Evolutionary conservation across 169 alveolate genomes (phyloP), one percentile per base, ranked within the genome.

Genomic region (Babesia bovis): DNA sequence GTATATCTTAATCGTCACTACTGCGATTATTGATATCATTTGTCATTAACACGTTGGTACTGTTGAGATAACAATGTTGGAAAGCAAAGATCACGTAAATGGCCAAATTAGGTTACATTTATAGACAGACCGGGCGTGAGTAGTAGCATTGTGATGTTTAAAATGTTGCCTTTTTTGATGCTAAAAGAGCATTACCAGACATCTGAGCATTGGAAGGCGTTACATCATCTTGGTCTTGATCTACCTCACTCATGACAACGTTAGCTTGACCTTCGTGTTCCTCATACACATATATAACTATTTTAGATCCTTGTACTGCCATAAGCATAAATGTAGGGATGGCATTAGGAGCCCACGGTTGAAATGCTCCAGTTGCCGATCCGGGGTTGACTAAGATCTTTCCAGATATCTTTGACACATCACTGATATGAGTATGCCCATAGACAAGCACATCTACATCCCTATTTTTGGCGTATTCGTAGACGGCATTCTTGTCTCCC

Each of bases 301-400:
- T 78, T 32, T 83, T 76, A 7, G 70, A 73, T 33, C 89, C 86
- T 28, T 84, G 89, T 32, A 89, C 69, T 19, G 94, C 94, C 91
- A 89, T 84, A 51, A 89, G 58, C 86, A 89, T 85, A 72, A 89
- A 89, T 49, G 91, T 84, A 13, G 94, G 94, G 10, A 70, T 82
- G 19, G 91, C 73, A 15, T 89, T 70, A 28, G 91, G 82, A 33
- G 84, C 53, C 94, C 94, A 82, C 28, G 96, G 94, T 52, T 94
- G 94, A 76, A 92, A 94, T 30, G 97, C 95, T 4, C 98, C 98
- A 25, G 98, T 94, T 21, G 94, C 96, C 25, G 96, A 84, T 3
- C 98, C 98, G 15, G 98, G 98, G 85, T 94, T 96, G 51, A 96
- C 89, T 66, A 93, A 93, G 71, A 93, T 92, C 86, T 94, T 96